Percentiles rank a stretch among this genome's conserved stretches.
Evolutionary conservation across 768 basidiomycete species (phyloP).

Genomic region (Leccinum rimulosum): DNA sequence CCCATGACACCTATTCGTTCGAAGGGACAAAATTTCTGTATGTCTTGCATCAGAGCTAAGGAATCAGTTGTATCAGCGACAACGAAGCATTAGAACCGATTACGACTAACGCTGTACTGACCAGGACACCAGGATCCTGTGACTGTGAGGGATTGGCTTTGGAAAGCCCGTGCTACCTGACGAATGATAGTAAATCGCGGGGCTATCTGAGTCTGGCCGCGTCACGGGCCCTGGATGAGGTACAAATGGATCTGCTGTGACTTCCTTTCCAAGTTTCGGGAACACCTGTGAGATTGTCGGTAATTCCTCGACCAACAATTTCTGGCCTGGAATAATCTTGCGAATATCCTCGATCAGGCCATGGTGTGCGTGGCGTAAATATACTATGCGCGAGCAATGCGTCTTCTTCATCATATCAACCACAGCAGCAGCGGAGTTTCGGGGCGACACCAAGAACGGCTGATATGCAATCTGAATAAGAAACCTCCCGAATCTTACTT

Average conservation of each 20-base stretch:
- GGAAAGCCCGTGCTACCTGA: slow-evolving; percentile 46
- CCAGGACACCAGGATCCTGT: slow-evolving; percentile 30
- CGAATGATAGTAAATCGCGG: slow-evolving; percentile 10
- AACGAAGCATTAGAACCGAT: neutral
- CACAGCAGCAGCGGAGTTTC: slow-evolving; percentile 7
- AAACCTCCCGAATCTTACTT: slow-evolving; percentile 24
- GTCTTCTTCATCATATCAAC: slow-evolving; percentile 11
- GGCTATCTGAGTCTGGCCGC: neutral
- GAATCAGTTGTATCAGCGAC: neutral
- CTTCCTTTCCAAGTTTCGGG: slow-evolving; percentile 37
- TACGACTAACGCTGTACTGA: slow-evolving; percentile 29
- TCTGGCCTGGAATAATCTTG: neutral
- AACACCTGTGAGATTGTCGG: slow-evolving; percentile 30
- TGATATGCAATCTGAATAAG: slow-evolving; percentile 11
- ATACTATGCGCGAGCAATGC: slow-evolving; percentile 10
- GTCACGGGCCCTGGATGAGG: slow-evolving; percentile 4
- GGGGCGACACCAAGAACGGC: slow-evolving; percentile 33
- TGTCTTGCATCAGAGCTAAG: neutral
- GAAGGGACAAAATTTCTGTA: neutral
- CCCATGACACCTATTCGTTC: slow-evolving; percentile 28
- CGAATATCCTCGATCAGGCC: slow-evolving; percentile 10
- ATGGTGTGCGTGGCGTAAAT: slow-evolving; percentile 10
- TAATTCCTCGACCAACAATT: slow-evolving; percentile 7
- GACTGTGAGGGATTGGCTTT: slow-evolving; percentile 37
- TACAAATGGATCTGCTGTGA: slow-evolving; percentile 8